Evolutionary conservation across 306 rosid species (phyloP).

Genomic region (Rosa chinensis): DNA sequence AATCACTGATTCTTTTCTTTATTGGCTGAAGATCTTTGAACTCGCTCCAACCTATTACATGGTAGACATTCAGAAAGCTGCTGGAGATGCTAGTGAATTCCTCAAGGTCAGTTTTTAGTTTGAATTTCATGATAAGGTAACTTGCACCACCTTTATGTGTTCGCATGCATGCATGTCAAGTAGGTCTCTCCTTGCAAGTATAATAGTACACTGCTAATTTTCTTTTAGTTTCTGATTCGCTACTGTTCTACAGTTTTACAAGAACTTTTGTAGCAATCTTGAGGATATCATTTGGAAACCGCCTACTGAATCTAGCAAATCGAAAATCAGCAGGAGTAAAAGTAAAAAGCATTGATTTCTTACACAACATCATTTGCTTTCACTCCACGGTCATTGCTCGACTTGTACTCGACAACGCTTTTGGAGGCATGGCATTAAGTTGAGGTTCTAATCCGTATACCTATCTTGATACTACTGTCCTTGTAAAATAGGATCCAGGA

Average conservation of each 20-base stretch:
- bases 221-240: constrained; percentile 1
- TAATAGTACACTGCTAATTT: no score
- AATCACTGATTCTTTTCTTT: constrained; percentile 6
- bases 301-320: constrained; percentile 58
- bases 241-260: constrained; percentile 63
- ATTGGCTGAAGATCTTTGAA: constrained; percentile 62
- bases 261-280: constrained; percentile 73
- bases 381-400: neutral
- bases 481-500: neutral
- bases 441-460: neutral
- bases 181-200: neutral
- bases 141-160: neutral
- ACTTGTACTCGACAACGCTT: neutral
- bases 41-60: constrained; percentile 84
- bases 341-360: constrained; percentile 54
- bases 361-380: constrained; percentile 10
- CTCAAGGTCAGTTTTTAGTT: constrained; percentile 61
- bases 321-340: constrained; percentile 52
- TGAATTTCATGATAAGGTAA: neutral
- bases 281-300: constrained; percentile 95
- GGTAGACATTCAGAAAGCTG: constrained; percentile 87
- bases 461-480: neutral
- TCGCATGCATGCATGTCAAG: neutral
- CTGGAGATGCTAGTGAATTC: constrained; percentile 80
- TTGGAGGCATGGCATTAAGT: constrained; percentile 4